These are phyloP conservation scores for Plectranthus barbatus DNA, from an alignment of 257 asterid species.

Conservation along the genomic window DNA sequence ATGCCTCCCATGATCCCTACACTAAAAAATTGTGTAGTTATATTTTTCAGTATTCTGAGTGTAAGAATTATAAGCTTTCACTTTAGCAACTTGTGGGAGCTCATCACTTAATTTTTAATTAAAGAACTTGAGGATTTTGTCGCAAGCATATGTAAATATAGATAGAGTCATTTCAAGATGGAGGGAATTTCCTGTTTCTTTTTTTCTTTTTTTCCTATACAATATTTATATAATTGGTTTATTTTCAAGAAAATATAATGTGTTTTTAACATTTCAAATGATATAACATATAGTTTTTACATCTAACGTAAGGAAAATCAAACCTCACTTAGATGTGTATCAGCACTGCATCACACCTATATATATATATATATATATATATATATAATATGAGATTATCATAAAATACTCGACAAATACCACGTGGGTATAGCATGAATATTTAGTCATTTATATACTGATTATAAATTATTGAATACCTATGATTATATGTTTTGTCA, in stretches of 20 bases:
- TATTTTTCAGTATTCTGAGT: background rate
- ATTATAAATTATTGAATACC: background rate
- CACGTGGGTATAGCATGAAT: no score
- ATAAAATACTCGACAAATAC: no score
- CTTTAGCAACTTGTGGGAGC: conserved; percentile 11
- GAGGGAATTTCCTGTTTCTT: conserved; percentile 5
- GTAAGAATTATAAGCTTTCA: conserved; percentile 15
- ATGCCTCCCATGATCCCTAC: conserved; percentile 6
- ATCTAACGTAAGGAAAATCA: no score
- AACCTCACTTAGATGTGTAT: no score
- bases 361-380: no score
- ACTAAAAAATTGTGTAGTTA: background rate
- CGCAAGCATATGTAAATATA: conserved; percentile 7
- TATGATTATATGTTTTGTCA: conserved; percentile 10
- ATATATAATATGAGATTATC: no score
- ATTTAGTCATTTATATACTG: background rate
- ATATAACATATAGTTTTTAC: no score
- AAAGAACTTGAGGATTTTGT: conserved; percentile 9
- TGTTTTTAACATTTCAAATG: no score
- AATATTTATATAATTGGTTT: background rate
- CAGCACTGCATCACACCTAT: no score
- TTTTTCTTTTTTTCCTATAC: background rate
- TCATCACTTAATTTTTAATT: background rate
- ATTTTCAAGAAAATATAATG: no score
- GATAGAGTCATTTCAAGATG: background rate